Evolutionary conservation across 345 rosid species (phyloP).

Genomic region (Eucalyptus erythrocorys): DNA sequence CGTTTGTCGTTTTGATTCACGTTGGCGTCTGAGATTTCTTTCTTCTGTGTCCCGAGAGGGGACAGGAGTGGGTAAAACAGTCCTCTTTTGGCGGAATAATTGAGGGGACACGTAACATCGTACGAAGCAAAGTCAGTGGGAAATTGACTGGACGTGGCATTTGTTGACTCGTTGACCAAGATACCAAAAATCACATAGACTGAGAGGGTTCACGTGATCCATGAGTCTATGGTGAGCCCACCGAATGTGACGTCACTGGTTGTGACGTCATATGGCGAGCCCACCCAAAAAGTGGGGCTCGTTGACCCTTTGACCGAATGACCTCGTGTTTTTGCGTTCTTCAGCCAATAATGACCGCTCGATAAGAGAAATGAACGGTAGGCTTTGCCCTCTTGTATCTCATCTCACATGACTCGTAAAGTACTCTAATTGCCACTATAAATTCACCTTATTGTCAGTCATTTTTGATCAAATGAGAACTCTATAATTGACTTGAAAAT

Average conservation of each 20-base stretch:
- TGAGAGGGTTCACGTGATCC: neutral
- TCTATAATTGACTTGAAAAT: neutral
- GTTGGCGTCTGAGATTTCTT: neutral
- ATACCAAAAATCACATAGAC: neutral
- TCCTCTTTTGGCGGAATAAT: rapidly evolving
- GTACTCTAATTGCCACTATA: rapidly evolving
- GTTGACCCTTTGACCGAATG: neutral
- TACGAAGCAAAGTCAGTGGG: neutral
- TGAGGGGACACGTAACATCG: neutral
- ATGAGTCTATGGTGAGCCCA: neutral
- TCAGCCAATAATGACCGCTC: neutral
- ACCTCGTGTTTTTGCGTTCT: neutral
- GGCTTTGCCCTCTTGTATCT: neutral
- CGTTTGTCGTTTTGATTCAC: too few species aligned
- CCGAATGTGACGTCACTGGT: neutral
- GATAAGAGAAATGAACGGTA: too few species aligned
- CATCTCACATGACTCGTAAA: neutral
- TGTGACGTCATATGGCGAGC: neutral
- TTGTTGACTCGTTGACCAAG: neutral
- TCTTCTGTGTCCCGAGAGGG: neutral
- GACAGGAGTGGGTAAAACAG: too few species aligned
- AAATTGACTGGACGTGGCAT: neutral
- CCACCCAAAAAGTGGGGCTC: neutral
- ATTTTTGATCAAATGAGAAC: neutral
- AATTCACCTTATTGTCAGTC: neutral